Percentiles rank a stretch among this genome's conserved stretches.
Evolutionary conservation across 2,329 filamentous ascomycete genomes (phyloP).

Genomic region (Gnomoniopsis sp.): DNA sequence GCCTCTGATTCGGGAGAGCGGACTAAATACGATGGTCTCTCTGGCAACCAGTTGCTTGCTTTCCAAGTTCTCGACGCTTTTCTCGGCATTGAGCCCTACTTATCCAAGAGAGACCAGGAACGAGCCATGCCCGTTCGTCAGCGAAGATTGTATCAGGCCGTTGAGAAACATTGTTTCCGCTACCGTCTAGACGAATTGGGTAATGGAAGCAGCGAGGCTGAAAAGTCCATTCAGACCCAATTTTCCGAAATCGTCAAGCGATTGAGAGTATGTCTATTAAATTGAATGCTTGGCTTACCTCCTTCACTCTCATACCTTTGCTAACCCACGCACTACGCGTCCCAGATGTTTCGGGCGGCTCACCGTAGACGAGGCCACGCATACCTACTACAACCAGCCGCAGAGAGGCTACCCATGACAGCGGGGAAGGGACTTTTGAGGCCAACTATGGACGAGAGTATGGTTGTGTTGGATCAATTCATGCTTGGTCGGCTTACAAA

Average conservation of each 20-base stretch:
- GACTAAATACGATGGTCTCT: constrained; percentile 31
- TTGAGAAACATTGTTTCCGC: constrained; percentile 25
- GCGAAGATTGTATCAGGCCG: constrained; percentile 21
- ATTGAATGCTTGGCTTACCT: too few relatives aligned
- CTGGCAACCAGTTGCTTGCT: constrained; percentile 32
- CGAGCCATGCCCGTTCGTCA: constrained; percentile 27
- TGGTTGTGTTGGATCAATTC: constrained; percentile 22
- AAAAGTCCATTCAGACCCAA: constrained; percentile 24
- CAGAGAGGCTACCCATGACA: constrained; percentile 33
- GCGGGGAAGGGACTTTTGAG: constrained; percentile 30
- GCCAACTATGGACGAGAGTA: constrained; percentile 18
- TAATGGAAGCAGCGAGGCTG: constrained; percentile 1
- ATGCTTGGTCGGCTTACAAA: constrained; percentile 21
- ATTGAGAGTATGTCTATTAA: constrained; percentile 24
- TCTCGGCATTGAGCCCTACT: constrained; percentile 29
- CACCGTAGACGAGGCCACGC: constrained; percentile 26
- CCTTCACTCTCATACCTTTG: neutral
- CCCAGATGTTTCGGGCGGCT: constrained; percentile 28
- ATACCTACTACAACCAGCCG: constrained; percentile 29
- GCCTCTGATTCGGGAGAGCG: constrained; percentile 17
- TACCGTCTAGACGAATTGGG: neutral
- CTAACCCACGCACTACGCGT: neutral
- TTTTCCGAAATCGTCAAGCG: constrained; percentile 29
- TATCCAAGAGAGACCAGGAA: constrained; percentile 20
- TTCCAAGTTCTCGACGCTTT: constrained; percentile 34